Conservation (phyloP, 1,284 basidiomycete genomes). For the Pascua sp. region DNA sequence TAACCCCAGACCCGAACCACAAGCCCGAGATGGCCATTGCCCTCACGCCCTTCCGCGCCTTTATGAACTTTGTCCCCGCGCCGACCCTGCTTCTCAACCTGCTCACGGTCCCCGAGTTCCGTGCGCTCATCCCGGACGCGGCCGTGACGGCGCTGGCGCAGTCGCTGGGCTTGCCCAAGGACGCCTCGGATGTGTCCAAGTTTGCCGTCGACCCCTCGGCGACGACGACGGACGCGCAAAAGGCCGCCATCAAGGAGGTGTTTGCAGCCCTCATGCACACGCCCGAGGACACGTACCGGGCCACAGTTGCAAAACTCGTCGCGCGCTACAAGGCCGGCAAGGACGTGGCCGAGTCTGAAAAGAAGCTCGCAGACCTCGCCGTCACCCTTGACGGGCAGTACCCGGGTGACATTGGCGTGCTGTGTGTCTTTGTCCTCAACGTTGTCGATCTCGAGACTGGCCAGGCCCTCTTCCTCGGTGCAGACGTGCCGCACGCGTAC, state of each 20-base stretch:
- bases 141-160: constrained; percentile 53
- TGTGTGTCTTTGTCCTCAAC: constrained; percentile 91
- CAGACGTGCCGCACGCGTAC: constrained; percentile 96
- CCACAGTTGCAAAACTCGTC: constrained; percentile 61
- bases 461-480: constrained; percentile 89
- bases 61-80: constrained; percentile 53
- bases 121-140: constrained; percentile 60
- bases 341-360: constrained; percentile 40
- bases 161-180: constrained; percentile 55
- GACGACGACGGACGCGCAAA: constrained; percentile 53
- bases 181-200: constrained; percentile 15
- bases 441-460: constrained; percentile 74
- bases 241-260: constrained; percentile 64
- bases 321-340: constrained; percentile 58
- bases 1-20: constrained; percentile 35
- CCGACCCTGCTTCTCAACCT: constrained; percentile 67
- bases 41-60: constrained; percentile 80
- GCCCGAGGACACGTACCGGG: constrained; percentile 55
- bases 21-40: constrained; percentile 96
- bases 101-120: constrained; percentile 70
- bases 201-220: constrained; percentile 12
- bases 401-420: constrained; percentile 87
- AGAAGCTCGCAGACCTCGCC: constrained; percentile 65
- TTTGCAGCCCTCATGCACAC: constrained; percentile 82
- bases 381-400: constrained; percentile 74